These are phyloP conservation scores for Cryptosporidium canis DNA, from an alignment of 169 alveolate species.

Conservation along the genomic window DNA sequence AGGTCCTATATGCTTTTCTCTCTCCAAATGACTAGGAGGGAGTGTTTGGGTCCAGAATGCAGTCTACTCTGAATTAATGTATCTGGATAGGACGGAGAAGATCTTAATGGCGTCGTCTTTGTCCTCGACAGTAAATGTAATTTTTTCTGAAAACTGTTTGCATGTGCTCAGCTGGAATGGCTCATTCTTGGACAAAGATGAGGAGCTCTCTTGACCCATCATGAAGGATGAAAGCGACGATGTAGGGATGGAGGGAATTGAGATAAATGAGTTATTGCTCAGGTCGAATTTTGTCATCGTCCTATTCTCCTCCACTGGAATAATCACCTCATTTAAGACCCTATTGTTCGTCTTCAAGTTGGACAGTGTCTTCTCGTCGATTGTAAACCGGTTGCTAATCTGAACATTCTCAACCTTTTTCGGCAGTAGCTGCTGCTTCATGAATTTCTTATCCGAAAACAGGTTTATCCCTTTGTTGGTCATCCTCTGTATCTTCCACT, in stretches of 20 bases:
- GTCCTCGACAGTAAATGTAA: slow-evolving; percentile 9
- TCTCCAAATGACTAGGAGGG: neutral
- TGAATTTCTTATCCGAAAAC: slow-evolving; percentile 31
- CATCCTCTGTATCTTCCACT: neutral
- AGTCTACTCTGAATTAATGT: slow-evolving; percentile 16
- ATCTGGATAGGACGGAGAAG: slow-evolving; percentile 10
- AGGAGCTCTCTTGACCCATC: neutral
- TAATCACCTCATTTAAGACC: neutral
- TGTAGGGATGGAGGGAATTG: neutral
- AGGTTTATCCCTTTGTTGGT: neutral
- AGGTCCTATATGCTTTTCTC: neutral
- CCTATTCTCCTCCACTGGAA: neutral
- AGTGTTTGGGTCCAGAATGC: neutral
- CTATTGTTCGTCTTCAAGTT: slow-evolving; percentile 11
- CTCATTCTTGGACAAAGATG: neutral
- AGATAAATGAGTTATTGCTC: neutral
- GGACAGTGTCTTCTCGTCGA: neutral
- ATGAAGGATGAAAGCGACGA: neutral
- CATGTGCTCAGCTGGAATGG: slow-evolving; percentile 4
- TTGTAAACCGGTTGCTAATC: slow-evolving; percentile 1
- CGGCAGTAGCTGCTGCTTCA: slow-evolving; percentile 12
- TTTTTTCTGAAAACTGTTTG: slow-evolving; percentile 42
- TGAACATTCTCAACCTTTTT: slow-evolving; percentile 30
- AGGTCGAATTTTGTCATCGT: neutral
- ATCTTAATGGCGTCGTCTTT: slow-evolving; percentile 8